These are phyloP conservation scores for Salisapilia sapeloensis DNA, from an alignment of 352 stramenopile genomes.

Conservation along the genomic window DNA sequence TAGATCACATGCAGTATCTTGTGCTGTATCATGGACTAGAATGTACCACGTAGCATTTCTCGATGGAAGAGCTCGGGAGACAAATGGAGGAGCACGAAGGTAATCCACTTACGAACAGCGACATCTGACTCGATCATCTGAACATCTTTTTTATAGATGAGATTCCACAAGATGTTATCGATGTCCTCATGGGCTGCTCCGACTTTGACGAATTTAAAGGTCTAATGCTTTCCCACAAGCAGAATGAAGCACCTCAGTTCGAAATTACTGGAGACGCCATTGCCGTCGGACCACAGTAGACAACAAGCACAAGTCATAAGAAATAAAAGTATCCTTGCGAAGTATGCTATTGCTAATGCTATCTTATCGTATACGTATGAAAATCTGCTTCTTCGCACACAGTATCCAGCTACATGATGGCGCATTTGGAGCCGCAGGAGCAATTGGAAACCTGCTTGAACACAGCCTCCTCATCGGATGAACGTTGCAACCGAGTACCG, in stretches of 20 bases:
- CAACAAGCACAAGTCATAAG: conserved; percentile 1
- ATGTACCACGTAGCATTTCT: conserved; percentile 67
- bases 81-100: conserved; percentile 75
- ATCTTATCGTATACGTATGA: too few species aligned
- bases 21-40: too few species aligned
- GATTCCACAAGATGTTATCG: conserved; percentile 60
- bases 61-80: conserved; percentile 61
- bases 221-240: conserved; percentile 77
- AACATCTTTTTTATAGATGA: conserved; percentile 18
- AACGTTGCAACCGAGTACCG: too few species aligned
- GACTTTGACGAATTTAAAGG: conserved; percentile 82
- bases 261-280: conserved; percentile 60
- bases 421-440: conserved; percentile 29
- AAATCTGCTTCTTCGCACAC: too few species aligned
- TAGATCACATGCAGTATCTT: conserved; percentile 7
- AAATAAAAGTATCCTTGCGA: neutral
- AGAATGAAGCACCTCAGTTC: conserved; percentile 61
- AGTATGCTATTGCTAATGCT: neutral
- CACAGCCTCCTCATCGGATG: conserved; percentile 22
- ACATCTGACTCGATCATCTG: neutral
- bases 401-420: conserved; percentile 29
- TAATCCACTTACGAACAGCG: conserved; percentile 2
- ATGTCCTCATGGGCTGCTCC: conserved; percentile 62
- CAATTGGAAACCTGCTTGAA: conserved; percentile 49
- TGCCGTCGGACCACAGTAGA: conserved; percentile 7